Percentiles rank a stretch among this genome's conserved stretches.
Evolutionary conservation across 768 basidiomycete genomes (phyloP).

Genomic region (Antrodiella citrinella): DNA sequence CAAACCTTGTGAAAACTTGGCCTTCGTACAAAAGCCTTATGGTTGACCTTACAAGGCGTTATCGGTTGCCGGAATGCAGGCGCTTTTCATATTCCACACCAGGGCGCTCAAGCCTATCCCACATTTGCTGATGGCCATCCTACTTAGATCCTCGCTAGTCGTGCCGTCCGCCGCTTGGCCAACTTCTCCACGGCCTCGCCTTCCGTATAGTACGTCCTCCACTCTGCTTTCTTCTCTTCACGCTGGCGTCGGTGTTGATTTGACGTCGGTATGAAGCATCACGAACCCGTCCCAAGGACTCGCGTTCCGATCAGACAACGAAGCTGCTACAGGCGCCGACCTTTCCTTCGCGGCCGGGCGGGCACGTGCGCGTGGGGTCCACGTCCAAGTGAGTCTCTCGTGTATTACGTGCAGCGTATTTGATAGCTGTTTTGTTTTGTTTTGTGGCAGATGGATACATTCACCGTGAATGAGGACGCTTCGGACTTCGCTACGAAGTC

Average conservation of each 20-base stretch:
- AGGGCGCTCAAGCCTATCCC: too few relatives aligned
- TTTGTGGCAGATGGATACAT: neutral
- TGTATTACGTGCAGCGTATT: neutral
- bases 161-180: conserved; percentile 50
- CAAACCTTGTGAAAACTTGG: too few relatives aligned
- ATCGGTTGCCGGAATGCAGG: too few relatives aligned
- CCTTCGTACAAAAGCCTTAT: too few relatives aligned
- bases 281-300: neutral
- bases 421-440: neutral
- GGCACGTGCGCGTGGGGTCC: neutral
- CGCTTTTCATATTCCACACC: too few relatives aligned
- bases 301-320: neutral
- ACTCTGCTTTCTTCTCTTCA: neutral
- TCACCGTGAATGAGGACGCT: neutral
- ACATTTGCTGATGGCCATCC: too few relatives aligned
- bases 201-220: conserved; percentile 21
- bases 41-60: too few relatives aligned
- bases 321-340: neutral
- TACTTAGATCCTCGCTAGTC: conserved; percentile 48
- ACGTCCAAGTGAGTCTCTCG: neutral
- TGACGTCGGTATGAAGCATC: neutral
- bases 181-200: conserved; percentile 41
- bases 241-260: neutral
- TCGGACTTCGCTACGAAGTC: neutral
- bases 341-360: neutral